Evolutionary conservation across 768 basidiomycete species (phyloP), one percentile per base, ranked within the genome.

Genomic region (Termitomyces sp.): DNA sequence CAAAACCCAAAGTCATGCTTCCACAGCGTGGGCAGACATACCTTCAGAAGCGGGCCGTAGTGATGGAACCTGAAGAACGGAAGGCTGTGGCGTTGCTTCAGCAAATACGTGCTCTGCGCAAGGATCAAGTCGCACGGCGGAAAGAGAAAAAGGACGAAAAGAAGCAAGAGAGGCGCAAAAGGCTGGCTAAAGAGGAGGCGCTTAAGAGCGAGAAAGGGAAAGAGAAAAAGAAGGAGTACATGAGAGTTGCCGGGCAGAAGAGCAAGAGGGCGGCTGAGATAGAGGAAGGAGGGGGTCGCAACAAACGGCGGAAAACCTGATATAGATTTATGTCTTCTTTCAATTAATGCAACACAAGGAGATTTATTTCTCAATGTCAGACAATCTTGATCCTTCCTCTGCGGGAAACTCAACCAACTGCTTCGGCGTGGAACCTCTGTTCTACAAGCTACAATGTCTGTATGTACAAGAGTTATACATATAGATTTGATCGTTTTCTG

Each of bases 51-150:
- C 86, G 97, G 12, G 94, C 96, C 1, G 94, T 98, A 26, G 86
- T 99, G 45, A 81, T 98, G 79, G 91, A 96, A 66, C 91, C 92
- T 1, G 94, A 96, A 68, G 97, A 98, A 77, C 93, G 89, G 78
- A 89, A 85, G 68, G 95, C 97, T 0, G 74, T 98, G 19, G 87
- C 91, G 40, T 73, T 98, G 40, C 68, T 99, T 68, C 96, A 98
- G 70, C 95, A 98, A 76, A 93, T 98, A 60, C 84, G 89, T 48
- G 91, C 94, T 6, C 70, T 99, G 64, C 75, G 92, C 57, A 98
- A 94, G 71, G 94, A 95, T 65, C 91, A 96, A 72, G 79, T 92
- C 1, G 74, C 69, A 43, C 76, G 85, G 65, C 74, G 95, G 66
- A 86, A 82, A 64, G 91, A 87, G 69, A 97, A 94, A 78, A 91